Evolutionary conservation across 2,329 filamentous ascomycete species (phyloP).

Genomic region (Colletotrichum cordylinicola): DNA sequence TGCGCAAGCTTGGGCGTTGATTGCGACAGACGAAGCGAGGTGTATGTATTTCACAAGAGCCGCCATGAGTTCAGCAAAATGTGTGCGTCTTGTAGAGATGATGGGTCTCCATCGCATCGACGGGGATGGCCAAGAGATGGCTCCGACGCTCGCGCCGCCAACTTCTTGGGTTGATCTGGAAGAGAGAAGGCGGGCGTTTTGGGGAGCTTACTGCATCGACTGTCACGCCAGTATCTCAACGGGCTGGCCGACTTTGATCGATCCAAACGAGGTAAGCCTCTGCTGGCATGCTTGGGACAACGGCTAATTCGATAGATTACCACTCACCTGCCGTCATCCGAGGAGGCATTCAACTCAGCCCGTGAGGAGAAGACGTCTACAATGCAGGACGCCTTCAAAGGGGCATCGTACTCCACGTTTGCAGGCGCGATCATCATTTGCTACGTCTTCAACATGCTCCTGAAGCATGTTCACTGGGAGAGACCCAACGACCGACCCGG

Average conservation of each 20-base stretch:
- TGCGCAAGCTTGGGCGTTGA: conserved; percentile 80
- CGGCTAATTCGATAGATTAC: conserved; percentile 56
- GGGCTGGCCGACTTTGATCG: conserved; percentile 85
- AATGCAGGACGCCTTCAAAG: conserved; percentile 68
- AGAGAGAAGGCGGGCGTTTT: conserved; percentile 85
- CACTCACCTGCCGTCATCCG: conserved; percentile 80
- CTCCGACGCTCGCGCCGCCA: conserved; percentile 75
- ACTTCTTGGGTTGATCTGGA: conserved; percentile 79
- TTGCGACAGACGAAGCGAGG: conserved; percentile 82
- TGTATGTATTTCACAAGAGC: conserved; percentile 85
- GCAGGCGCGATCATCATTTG: conserved; percentile 76
- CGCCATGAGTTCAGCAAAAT: conserved; percentile 79
- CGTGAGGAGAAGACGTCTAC: conserved; percentile 66
- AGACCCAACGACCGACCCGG: conserved; percentile 73
- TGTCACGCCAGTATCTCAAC: conserved; percentile 87
- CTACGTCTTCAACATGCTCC: conserved; percentile 80
- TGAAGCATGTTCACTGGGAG: conserved; percentile 79
- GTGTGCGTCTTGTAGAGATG: conserved; percentile 76
- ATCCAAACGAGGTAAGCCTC: conserved; percentile 65
- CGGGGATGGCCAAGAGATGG: conserved; percentile 66
- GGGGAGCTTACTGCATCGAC: conserved; percentile 84
- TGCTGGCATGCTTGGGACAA: not conserved
- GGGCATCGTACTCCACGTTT: conserved; percentile 71
- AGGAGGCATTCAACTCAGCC: conserved; percentile 76
- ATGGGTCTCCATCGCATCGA: conserved; percentile 85